These are phyloP conservation scores for Neoboletus magnificus DNA, from an alignment of 768 basidiomycete genomes.

Conservation along the genomic window DNA sequence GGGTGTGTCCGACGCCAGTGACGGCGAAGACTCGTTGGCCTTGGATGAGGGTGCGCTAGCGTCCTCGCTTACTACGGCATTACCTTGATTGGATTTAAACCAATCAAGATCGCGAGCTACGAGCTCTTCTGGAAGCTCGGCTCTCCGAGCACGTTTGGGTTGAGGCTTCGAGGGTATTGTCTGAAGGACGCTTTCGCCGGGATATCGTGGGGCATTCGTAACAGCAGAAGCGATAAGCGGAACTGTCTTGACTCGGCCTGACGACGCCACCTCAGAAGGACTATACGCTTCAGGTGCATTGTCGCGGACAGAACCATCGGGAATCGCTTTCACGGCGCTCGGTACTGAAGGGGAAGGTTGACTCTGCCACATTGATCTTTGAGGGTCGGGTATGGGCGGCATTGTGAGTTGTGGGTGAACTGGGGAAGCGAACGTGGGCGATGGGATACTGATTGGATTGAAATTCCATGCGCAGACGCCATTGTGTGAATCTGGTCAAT, in stretches of 20 bases:
- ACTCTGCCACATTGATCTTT: neutral
- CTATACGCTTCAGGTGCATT: neutral
- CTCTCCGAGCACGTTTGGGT: constrained; percentile 24
- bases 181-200: neutral
- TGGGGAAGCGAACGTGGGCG: neutral
- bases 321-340: neutral
- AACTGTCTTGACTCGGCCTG: neutral
- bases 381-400: neutral
- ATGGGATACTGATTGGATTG: neutral
- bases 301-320: neutral
- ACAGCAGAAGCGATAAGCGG: neutral
- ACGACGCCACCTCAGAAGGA: neutral
- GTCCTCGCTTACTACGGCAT: neutral
- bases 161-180: constrained; percentile 19
- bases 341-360: neutral
- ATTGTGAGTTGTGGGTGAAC: neutral
- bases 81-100: constrained; percentile 21
- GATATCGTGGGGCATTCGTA: neutral
- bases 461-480: neutral
- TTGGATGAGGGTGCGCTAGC: neutral
- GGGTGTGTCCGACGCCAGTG: neutral
- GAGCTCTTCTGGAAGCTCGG: constrained; percentile 23
- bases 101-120: constrained; percentile 30
- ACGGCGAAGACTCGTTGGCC: neutral
- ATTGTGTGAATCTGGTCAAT: constrained; percentile 3